Percentiles rank a stretch among this genome's conserved stretches.
Conservation (phyloP, 371 early-diverging fungal genomes). For the Mortierella sp. region DNA sequence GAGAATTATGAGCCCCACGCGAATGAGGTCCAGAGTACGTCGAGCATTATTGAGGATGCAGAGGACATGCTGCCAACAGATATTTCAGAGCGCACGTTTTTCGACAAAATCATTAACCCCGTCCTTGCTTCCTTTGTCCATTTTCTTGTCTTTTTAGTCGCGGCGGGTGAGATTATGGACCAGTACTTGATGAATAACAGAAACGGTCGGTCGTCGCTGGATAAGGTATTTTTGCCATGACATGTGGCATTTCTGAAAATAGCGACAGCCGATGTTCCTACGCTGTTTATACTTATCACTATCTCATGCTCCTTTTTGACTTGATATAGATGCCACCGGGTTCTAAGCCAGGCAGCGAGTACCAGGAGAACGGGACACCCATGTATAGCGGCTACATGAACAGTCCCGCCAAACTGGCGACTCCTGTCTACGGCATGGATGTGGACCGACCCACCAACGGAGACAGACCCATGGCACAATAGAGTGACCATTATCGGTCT, state of each 20-base stretch:
- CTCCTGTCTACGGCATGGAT: slow-evolving; percentile 45
- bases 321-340: slow-evolving; percentile 43
- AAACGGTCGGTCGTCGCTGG: slow-evolving; percentile 42
- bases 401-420: slow-evolving; percentile 57
- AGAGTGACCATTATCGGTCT: neutral
- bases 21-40: slow-evolving; percentile 39
- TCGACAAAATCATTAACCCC: neutral
- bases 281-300: neutral
- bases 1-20: slow-evolving; percentile 47
- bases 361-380: slow-evolving; percentile 56
- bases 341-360: slow-evolving; percentile 55
- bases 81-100: neutral
- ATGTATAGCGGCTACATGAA: slow-evolving; percentile 46
- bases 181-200: slow-evolving; percentile 40
- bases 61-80: no score
- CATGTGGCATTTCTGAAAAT: no score
- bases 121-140: neutral
- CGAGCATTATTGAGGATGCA: neutral
- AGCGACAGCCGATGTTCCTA: no score
- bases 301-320: neutral
- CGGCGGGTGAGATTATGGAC: slow-evolving; percentile 57
- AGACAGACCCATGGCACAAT: slow-evolving; percentile 25
- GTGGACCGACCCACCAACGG: slow-evolving; percentile 41
- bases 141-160: slow-evolving; percentile 21
- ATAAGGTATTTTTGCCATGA: no score